Evolutionary conservation across 345 rosid genomes (phyloP), one percentile per base, ranked within the genome.

Genomic region (Tarenaya hassleriana): DNA sequence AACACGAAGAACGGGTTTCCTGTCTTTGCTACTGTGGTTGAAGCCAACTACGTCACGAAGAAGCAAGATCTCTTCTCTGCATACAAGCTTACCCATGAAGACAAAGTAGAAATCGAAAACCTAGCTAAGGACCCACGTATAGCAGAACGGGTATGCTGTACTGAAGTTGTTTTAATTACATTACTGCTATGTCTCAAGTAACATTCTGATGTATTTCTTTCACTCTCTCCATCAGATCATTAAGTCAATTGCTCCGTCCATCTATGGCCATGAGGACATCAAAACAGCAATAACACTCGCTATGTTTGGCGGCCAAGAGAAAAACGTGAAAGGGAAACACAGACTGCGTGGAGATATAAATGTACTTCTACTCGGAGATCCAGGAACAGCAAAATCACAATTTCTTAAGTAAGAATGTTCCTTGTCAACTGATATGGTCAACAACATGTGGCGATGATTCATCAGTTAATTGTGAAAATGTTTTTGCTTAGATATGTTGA

Each of bases 301-400:
- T 10, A 92, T 85, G 95, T 92, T 92, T 63, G 98, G 97, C 64
- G 98, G 97, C 38, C 98, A 92, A 63, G 97, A 92, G 79, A 88
- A 92, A 61, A 88, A 83, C 49, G 94, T 85, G 55, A 68, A 77
- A 77, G 96, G 98, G 61, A 92, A 88, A 64, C 98, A 92, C 60
- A 52, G 95, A 50, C 69, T 85, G 42, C 80, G 97, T 56, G 97
- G 98, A 38, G 98, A 92, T 68, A 88, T 92, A 54, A 92, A 88
- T 69, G 85, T 88, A 27, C 94, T 92, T 54, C 85, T 88, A 58
- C 77, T 92, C 0, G 91, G 97, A 53, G 98, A 92, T 68, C 98
- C 97, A 58, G 97, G 98, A 65, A 92, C 94, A 1, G 98, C 98
- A 38, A 92, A 92, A 61, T 92, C 98, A 42, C 97, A 92, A 67